Conservation (phyloP, 371 early-diverging fungal species). For the Umbelopsis sp. region DNA sequence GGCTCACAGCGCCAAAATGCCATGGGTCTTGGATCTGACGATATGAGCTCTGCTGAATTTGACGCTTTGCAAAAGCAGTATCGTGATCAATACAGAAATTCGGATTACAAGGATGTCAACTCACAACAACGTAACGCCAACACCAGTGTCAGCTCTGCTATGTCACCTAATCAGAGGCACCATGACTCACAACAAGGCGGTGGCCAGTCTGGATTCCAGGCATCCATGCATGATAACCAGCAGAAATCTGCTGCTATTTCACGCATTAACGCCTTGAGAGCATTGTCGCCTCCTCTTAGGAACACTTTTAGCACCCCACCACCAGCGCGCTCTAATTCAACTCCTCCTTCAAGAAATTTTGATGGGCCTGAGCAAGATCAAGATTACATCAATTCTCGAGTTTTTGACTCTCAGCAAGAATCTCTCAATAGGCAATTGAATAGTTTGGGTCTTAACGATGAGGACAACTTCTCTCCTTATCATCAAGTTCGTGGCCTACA, state of each 20-base stretch:
- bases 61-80: conserved; percentile 39
- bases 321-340: conserved; percentile 50
- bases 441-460: conserved; percentile 40
- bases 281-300: conserved; percentile 39
- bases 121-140: conserved; percentile 1
- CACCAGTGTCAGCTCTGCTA: conserved; percentile 6
- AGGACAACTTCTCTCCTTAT: conserved; percentile 5
- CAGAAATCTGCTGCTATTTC: conserved; percentile 21
- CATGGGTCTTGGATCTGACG: conserved; percentile 31
- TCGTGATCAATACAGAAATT: conserved; percentile 32
- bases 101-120: conserved; percentile 32
- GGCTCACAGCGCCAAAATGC: conserved; percentile 54
- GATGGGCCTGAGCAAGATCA: conserved; percentile 18
- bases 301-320: conserved; percentile 39
- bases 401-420: conserved; percentile 34
- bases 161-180: conserved; percentile 19
- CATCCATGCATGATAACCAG: conserved; percentile 10
- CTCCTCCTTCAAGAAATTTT: conserved; percentile 46
- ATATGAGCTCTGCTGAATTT: conserved; percentile 30
- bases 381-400: conserved; percentile 21
- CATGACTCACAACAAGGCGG: conserved; percentile 6
- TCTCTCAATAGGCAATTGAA: conserved; percentile 39
- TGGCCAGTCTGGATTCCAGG: conserved; percentile 13
- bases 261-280: conserved; percentile 21
- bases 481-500: neutral